These are phyloP conservation scores for Avena eriantha DNA, from an alignment of 176 grass and related monocot genomes.

Conservation along the genomic window DNA sequence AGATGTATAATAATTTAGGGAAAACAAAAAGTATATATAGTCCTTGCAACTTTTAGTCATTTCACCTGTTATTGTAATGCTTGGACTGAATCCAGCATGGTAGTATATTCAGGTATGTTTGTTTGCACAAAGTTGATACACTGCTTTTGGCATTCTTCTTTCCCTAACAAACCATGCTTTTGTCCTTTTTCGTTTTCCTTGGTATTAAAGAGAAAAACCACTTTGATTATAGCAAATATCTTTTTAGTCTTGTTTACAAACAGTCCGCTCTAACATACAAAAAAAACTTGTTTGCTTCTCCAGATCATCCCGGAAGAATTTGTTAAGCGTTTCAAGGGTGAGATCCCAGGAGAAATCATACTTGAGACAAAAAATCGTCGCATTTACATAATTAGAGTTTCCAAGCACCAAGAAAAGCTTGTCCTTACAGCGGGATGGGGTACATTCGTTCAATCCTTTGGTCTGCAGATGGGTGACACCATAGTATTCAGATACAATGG, in stretches of 20 bases:
- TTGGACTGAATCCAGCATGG: neutral
- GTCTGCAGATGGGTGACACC: slow-evolving; percentile 9
- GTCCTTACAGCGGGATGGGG: neutral
- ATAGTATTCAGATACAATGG: neutral
- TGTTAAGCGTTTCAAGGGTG: slow-evolving; percentile 14
- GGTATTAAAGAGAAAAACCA: neutral
- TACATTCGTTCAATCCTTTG: neutral
- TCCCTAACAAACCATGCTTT: neutral
- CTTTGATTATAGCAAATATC: neutral
- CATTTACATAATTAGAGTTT: slow-evolving; percentile 1
- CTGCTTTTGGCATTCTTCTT: neutral
- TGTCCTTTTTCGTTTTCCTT: neutral
- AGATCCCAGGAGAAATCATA: neutral
- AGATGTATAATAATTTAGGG: neutral
- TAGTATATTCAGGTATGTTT: neutral
- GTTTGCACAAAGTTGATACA: neutral
- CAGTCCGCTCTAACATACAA: neutral
- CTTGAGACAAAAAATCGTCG: neutral
- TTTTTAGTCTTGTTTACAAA: neutral
- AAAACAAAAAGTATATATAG: neutral
- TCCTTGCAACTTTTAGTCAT: neutral
- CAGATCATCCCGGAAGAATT: slow-evolving; percentile 18
- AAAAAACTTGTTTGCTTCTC: neutral
- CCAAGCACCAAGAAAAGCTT: neutral
- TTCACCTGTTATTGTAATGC: neutral